Evolutionary conservation across 73 alveolate genomes (phyloP), one percentile per base, ranked within the genome.

Genomic region (Paramecium primaurelia): DNA sequence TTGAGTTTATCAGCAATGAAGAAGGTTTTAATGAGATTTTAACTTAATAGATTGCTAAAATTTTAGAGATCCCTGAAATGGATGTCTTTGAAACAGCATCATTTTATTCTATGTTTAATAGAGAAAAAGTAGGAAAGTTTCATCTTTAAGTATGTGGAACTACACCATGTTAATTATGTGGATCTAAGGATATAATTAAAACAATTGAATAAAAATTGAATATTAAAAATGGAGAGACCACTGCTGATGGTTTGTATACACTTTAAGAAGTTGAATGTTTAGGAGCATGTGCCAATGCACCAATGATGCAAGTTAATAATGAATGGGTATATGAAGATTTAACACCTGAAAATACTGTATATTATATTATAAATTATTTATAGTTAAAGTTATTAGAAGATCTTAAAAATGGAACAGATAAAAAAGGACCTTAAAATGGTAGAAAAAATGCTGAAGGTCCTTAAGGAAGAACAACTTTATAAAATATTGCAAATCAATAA

Each of bases 221-320:
- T 36, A 96, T 95, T 71, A 59, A 93, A 11, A 68, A 58, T 44
- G 98, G 96, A 75, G 95, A 94, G 54, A 95, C 98, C 14, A 80
- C 97, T 25, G 92, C 60, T 51, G 99, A 96, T 92, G 98, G 98
- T 6, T 86, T 96, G 49, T 96, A 92, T 92, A 96, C 99, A 20
- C 92, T 96, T 12, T 84, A 94, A 88, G 98, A 96, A 77, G 99
- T 96, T 26, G 99, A 96, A 92, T 96, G 99, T 92, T 77, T 96
- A 54, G 99, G 99, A 45, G 99, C 99, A 9, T 96, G 99, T 87
- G 96, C 96, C 14, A 96, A 96, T 86, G 99, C 99, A 26, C 99
- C 99, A 8, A 96, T 96, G 99, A 93, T 96, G 95, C 96, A 96
- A 92, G 98, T 96, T 34, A 95, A 96, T 86, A 93, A 96, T 58